These are phyloP conservation scores for Cyberlindnera samutprakarnensis DNA, from an alignment of 805 yeast species.

Conservation along the genomic window DNA sequence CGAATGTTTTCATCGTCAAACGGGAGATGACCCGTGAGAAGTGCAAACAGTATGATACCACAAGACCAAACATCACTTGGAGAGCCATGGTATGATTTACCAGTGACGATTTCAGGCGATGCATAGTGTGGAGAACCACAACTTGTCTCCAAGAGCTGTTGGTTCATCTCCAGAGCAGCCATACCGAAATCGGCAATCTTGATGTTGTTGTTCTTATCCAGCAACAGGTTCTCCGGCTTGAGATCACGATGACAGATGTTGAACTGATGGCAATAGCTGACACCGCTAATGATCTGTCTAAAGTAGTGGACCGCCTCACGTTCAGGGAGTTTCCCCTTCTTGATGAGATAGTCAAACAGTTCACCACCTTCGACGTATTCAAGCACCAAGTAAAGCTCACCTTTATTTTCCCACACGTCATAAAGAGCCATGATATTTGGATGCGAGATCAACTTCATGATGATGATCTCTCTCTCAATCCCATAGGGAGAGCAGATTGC, in stretches of 20 bases:
- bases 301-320: constrained; percentile 86
- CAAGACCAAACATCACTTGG: constrained; percentile 98
- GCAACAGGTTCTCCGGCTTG: constrained; percentile 71
- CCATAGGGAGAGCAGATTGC: constrained; percentile 68
- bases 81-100: constrained; percentile 91
- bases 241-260: constrained; percentile 86
- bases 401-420: constrained; percentile 84
- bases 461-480: constrained; percentile 79
- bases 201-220: constrained; percentile 80
- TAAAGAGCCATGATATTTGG: constrained; percentile 72
- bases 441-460: constrained; percentile 75
- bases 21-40: constrained; percentile 91
- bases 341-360: constrained; percentile 83
- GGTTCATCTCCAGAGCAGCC: constrained; percentile 92
- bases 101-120: constrained; percentile 95
- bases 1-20: constrained; percentile 96
- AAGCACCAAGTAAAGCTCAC: constrained; percentile 75
- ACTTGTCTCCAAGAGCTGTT: constrained; percentile 79
- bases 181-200: constrained; percentile 98
- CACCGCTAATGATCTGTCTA: constrained; percentile 77
- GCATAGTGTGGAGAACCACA: constrained; percentile 99
- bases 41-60: constrained; percentile 90
- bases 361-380: constrained; percentile 99
- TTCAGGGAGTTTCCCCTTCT: constrained; percentile 83
- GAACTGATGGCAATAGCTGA: constrained; percentile 76